Evolutionary conservation across 2,329 filamentous ascomycete species (phyloP).

Genomic region (Blumeria graminis): DNA sequence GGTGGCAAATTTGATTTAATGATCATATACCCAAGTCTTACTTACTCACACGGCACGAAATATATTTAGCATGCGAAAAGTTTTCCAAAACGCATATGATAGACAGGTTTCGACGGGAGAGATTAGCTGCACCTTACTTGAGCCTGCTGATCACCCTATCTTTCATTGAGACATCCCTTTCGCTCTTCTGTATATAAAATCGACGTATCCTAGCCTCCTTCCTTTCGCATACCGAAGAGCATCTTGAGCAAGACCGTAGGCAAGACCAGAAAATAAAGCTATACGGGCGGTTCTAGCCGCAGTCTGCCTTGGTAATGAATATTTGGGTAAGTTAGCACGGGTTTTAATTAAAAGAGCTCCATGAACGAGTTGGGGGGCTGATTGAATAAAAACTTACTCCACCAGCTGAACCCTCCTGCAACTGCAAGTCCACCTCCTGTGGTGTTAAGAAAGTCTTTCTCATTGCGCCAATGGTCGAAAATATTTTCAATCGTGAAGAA

Average conservation of each 20-base stretch:
- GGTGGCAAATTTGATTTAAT: too few relatives aligned
- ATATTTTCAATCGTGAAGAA: conserved; percentile 71
- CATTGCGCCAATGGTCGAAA: conserved; percentile 47
- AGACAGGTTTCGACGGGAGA: too few relatives aligned
- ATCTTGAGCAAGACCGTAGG: conserved; percentile 66
- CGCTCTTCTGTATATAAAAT: conserved; percentile 20
- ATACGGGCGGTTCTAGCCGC: conserved; percentile 56
- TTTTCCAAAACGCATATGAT: too few relatives aligned
- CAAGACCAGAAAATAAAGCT: conserved; percentile 54
- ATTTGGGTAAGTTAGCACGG: conserved; percentile 19
- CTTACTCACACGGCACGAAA: too few relatives aligned
- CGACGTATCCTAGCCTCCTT: conserved; percentile 49
- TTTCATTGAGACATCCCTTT: too few relatives aligned
- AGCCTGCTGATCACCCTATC: too few relatives aligned
- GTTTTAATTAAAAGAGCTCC: conserved; percentile 1
- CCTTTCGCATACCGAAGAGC: conserved; percentile 42
- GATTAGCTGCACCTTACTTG: too few relatives aligned
- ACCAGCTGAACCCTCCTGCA: conserved; percentile 65
- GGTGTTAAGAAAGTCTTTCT: conserved; percentile 57
- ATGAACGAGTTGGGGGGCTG: background rate
- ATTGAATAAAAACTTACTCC: conserved; percentile 33
- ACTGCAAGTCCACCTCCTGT: conserved; percentile 63
- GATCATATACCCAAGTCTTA: too few relatives aligned
- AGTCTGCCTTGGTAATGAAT: conserved; percentile 55
- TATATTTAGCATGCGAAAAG: too few relatives aligned